Conservation (phyloP, 495 filamentous ascomycete species). For the Penicillium diatomitis region DNA sequence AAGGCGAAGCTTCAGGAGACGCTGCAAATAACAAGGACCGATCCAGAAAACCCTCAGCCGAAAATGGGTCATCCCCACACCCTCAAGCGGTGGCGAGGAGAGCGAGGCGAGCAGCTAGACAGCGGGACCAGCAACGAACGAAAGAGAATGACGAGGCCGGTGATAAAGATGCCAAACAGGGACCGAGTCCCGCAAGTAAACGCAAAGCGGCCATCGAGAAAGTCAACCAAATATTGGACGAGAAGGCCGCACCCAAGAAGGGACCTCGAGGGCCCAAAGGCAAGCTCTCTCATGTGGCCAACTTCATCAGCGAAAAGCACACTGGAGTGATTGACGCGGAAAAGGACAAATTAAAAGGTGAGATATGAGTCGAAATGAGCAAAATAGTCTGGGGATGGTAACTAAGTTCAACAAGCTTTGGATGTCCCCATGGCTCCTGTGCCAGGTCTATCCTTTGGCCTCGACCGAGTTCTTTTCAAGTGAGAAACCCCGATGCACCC, state of each 20-base stretch:
- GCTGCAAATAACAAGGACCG: too few relatives aligned
- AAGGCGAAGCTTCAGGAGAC: background rate
- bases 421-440: slow-evolving; percentile 49
- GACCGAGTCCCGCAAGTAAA: background rate
- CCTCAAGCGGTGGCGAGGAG: background rate
- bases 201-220: background rate
- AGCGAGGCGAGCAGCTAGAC: background rate
- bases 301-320: slow-evolving; percentile 3
- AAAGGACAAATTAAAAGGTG: slow-evolving; percentile 12
- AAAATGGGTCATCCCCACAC: background rate
- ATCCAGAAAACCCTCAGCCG: background rate
- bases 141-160: background rate
- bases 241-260: background rate
- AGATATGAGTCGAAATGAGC: background rate
- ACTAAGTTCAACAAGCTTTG: slow-evolving; percentile 33
- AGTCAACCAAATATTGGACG: slow-evolving; percentile 1
- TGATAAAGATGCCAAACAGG: background rate
- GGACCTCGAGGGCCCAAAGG: slow-evolving; percentile 1
- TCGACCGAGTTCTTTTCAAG: slow-evolving; percentile 93
- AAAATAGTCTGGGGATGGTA: background rate
- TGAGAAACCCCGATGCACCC: slow-evolving; percentile 15
- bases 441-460: slow-evolving; percentile 63
- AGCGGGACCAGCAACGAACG: background rate
- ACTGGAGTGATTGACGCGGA: slow-evolving; percentile 9
- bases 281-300: slow-evolving; percentile 7